Evolutionary conservation across 306 rosid genomes (phyloP), one percentile per base, ranked within the genome.

Genomic region (Calophaca sinica): DNA sequence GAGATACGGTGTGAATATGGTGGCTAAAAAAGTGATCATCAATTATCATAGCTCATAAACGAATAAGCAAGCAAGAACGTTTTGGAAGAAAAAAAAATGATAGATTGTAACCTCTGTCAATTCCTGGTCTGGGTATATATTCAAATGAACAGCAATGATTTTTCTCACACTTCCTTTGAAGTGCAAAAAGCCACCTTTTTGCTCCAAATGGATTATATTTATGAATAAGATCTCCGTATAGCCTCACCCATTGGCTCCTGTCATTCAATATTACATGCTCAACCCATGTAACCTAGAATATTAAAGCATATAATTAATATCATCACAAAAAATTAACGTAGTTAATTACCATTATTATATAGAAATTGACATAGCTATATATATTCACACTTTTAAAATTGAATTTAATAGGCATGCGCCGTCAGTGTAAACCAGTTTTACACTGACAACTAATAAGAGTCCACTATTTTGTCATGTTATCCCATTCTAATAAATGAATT

Each of bases 221-320:
- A 44, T 52, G 62, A 9, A 84, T 51, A 49, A 86, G 79, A 78
- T 76, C 84, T 46, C 90, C 75, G 9, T 77, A 87, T 6, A 79
- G 84, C 42, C 68, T 46, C 44, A 79, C 79, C 11, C 77, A 51
- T 42, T 79, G 85, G 14, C 32, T 70, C 69, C 12, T 80, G 11
- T 87, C 89, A 41, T 87, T 87, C 50, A 89, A 89, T 64, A 79
- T 74, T 31, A 87, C 88, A 57, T 87, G 97, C 59, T 91, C 97
- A 28, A 86, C 70, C 94, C 94, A 91, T 5, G 81, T 83, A 64
- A 91, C 76, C 94, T 91, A 58, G 7, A 11, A 58, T 0, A 70
- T 66, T 14, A 31, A 29, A 32, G 3, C 29, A 46, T 29, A 49
- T 38, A 5, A 49, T 64, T 15, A 48, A 10, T 35, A 28, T 29